phyloP scores from a whole-genome alignment of 352 stramenopile species.

The Thalassiosira mediterranea region DNA sequence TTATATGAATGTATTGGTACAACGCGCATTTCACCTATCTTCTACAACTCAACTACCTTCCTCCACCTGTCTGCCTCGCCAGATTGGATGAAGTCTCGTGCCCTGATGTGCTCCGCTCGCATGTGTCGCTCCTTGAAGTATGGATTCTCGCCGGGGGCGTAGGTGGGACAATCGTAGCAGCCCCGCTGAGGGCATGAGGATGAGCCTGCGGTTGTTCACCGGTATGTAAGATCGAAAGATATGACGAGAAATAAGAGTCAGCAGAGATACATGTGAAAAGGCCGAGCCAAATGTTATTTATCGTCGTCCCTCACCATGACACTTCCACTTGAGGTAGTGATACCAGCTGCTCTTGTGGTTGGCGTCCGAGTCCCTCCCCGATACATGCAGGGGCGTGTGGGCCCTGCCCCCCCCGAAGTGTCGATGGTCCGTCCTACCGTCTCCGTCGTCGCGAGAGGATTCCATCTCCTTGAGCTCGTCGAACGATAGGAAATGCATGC shows the following conservation, averaged over 20 bases:
- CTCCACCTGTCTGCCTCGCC: slow-evolving; percentile 68
- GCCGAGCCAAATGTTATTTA: no score
- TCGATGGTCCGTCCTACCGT: slow-evolving; percentile 57
- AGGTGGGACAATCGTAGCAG: slow-evolving; percentile 79
- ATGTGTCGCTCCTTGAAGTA: slow-evolving; percentile 65
- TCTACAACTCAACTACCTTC: slow-evolving; percentile 74
- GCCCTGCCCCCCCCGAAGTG: slow-evolving; percentile 47
- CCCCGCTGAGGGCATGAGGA: slow-evolving; percentile 66
- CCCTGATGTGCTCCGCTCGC: slow-evolving; percentile 59
- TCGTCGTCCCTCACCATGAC: no score
- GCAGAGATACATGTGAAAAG: no score
- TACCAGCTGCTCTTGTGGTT: slow-evolving; percentile 76
- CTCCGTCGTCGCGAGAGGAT: slow-evolving; percentile 52
- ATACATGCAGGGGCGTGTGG: slow-evolving; percentile 68
- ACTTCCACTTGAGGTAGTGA: slow-evolving; percentile 77
- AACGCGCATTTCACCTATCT: slow-evolving; percentile 7
- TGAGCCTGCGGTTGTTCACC: no score
- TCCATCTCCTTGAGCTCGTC: slow-evolving; percentile 78
- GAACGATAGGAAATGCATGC: slow-evolving; percentile 78
- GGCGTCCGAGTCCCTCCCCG: slow-evolving; percentile 63
- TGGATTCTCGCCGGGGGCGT: slow-evolving; percentile 68
- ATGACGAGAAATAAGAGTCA: no score
- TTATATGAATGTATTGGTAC: no score
- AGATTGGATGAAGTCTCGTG: slow-evolving; percentile 66
- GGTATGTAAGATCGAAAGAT: no score